Base-by-base conservation (phyloP, 139 green algal genomes). In the Pseudopediastrum boryanum region DNA sequence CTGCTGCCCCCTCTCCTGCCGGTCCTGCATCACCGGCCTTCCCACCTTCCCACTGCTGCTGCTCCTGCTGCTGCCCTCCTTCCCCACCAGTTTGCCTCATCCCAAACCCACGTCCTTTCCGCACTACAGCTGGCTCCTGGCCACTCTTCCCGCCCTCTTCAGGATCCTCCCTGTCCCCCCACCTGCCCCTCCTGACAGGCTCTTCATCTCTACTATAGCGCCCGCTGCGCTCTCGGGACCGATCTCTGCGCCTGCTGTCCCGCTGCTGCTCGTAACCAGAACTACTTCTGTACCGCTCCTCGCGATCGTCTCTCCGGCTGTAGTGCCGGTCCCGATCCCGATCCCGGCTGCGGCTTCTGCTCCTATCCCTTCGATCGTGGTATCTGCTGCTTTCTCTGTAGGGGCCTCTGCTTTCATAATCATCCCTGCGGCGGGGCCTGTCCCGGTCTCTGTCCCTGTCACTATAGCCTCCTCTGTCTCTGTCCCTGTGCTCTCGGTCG, bases 291-390 rank as follows among this genome's bases (percentile, higher is more conserved):
- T 67, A 35, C 12, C 46, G 29, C 16, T 36, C 3, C 23, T 16
- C 27, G 16, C 62, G 29, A 2, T 50, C 27, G 21, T 68, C 35
- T 21, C 43, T 38, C 9, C 63, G 25, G 29, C 29, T 38, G 48
- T 52, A 35, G 27, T 73, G 59, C n/a, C 61, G 50, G 36, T 78
- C 46, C 23, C 59, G 9, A 36, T 77, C 48, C 25, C 80, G 35
- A 12, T 75, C 70, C 19, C 69, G 5, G 63, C 63, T 59, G 43
- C 75, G 23, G 39, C 62, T 66, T 3, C 59, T 36, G 33, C 46
- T 56, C 42, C 75, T 67, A 63, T 38, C 62, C 2, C 27, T 12
- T 8, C 61, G n/a, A 21, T 69, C 61, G 25, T 43, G 7, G 68
- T 50, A 41, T 38, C 70, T 41, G 4, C 52, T 62, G n/a, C 70